Base-by-base conservation (phyloP, 2,329 filamentous ascomycete genomes). In the Xylaria multiplex region DNA sequence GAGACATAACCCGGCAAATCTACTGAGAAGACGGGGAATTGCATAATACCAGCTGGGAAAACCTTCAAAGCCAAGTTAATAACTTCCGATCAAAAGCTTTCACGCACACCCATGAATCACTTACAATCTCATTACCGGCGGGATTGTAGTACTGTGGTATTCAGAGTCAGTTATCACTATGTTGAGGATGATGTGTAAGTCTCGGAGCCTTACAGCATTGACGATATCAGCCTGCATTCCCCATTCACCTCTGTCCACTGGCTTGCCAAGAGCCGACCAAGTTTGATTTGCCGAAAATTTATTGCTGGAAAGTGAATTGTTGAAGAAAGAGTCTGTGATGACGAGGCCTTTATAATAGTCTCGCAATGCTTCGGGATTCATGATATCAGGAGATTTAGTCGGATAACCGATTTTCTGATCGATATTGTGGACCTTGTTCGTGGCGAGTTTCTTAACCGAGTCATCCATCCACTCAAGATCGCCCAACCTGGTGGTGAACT, bases 41-140 rank as follows among this genome's bases (percentile, higher is more conserved):
- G 87, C 87, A 90, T 88, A 59, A 90, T 90, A 0, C 86, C 88
- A 2, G 88, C 87, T 0, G 87, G 88, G 76, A 90, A 90, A 13
- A 88, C 68, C 68, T 70, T 56, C 2, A 42, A 22, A 32, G 27
- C 16, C 14, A 13, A 35, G 62, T 68, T 13, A 68, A 59, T 48
- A 61, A 35, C 22, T 54, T 35, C 8, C 22, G 0, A 35, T 46
- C 14, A 9, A 50, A 50, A 32, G 13, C 22, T 11, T 16, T 11
- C 14, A 46, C 45, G 24, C 27, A 35, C 22, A 40, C n/a, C 42
- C 13, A 4, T 16, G 50, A 35, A 48, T 57, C 14, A 60, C 68
- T 65, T 62, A 70, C 86, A 61, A 90, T 90, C 67, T 89, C 86
- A 68, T 90, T 89, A 14, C 85, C 85, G 1, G 84, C 83, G 42